Evolutionary conservation across 2,329 filamentous ascomycete genomes (phyloP), one percentile per base, ranked within the genome.

Genomic region (Teratosphaeria zuluensis): DNA sequence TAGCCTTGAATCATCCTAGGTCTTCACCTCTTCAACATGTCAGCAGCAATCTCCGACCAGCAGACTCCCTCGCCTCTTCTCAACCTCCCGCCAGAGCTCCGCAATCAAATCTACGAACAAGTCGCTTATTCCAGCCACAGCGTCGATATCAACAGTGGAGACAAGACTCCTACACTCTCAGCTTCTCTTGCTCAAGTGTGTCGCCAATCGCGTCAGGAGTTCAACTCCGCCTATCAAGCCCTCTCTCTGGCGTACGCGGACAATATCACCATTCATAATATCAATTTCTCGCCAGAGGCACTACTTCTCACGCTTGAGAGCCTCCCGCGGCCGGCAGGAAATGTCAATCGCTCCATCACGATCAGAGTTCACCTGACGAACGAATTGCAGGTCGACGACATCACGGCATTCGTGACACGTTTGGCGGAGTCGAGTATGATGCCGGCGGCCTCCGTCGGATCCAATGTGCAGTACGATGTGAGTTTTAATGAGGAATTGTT

Each of bases 61-160:
- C 46, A 19, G 14, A n/a, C n/a, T 11, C 6, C n/a, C 42, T 48
- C 42, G 5, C 42, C 48, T 28, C 51, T 61, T 12, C 51, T 58
- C 19, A 28, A 35, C 28, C 54, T 61, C 3, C 59, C 59, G 1
- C 57, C 48, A 12, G 59, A 61, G 42, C 53, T 59, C 16, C 12
- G 55, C 8, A 61, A 57, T 38, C 48, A 52, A 28, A 59, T 59
- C 51, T 59, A 55, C 52, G 57, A 59, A 6, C 52, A 52, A 21
- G 21, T 61, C 1, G 59, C 59, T n/a, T 21, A 55, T 31, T 38
- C 51, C 46, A 14, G 8, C 8, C 56, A 51, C 28, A 11, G 3
- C 16, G 51, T 54, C 21, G 51, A 42, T 1, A 53, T 61, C 21
- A n/a, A 33, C 1, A 30, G 16, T 9, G 57, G 51, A 9, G 35